Base-by-base conservation (phyloP, 768 basidiomycete species). In the Leccinellum rugosiceps region DNA sequence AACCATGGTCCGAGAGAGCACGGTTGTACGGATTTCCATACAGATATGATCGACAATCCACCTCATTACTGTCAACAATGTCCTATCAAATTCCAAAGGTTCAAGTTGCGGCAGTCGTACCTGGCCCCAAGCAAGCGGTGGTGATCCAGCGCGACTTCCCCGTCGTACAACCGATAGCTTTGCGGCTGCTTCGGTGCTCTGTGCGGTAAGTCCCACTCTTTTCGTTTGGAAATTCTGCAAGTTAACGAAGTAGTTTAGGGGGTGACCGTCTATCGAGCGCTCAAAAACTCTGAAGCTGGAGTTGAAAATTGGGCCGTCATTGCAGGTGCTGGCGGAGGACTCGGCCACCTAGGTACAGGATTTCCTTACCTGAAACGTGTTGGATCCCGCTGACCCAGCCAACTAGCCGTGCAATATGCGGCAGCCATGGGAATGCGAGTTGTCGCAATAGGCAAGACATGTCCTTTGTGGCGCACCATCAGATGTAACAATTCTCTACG, bases 191-290 rank as follows among this genome's bases (percentile, higher is more conserved):
- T 86, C 87, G 9, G 80, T 94, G 57, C 81, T 92, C 11, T 93
- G 90, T 63, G 90, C 89, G 14, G 87, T 87, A 68, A 53, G 43
- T 15, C 21, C 3, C 1, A 4, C 25, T 4, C 46, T 14, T 3
- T 3, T 19, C 21, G 1, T 13, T 14, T 23, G 2, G 6, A 30
- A 14, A 17, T 30, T 13, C 10, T 0, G 19, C 10, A 10, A 19
- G 6, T 14, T 1, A 17, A 43, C 23, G 2, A 38, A 5, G 25
- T 4, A 1, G 3, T 43, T 0, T 49, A 87, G 86, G 90, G 90
- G 47, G 76, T 95, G 19, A 94, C 93, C 3, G 89, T 90, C 2
- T 94, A 92, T 67, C 87, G 90, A 57, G 93, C 91, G 0, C 75
- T 95, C 63, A 94, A 94, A 71, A 79, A 87, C 68, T 80, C 83